Base-by-base conservation (phyloP, 2,329 filamentous ascomycete species). In the Aspergillus tanneri region DNA sequence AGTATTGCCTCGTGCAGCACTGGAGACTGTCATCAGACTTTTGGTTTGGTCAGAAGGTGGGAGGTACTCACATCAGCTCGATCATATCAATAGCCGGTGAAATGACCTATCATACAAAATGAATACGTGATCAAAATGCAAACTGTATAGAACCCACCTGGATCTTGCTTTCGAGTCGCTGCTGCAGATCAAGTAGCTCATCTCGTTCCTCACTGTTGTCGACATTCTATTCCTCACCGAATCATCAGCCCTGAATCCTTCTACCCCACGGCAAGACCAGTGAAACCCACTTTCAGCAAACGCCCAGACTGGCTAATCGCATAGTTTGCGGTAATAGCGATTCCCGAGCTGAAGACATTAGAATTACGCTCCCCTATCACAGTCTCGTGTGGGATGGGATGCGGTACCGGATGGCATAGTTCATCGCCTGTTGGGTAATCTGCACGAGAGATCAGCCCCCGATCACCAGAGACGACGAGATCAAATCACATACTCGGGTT, bases 31-130 rank as follows among this genome's bases (percentile, higher is more conserved):
- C 18, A 50, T 21, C 9, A 18, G 10, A 16, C 12, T 10, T 3
- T 3, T 10, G 14, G 10, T 2, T 9, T 38, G 18, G 16, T 18
- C n/a, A n/a, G 10, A n/a, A 35, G 12, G 32, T 11, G 32, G 16
- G 16, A 14, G 14, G 19, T 12, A 64, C 78, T 59, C 68, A 88
- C 85, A 93, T 93, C 60, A 96, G 80, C 67, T 96, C 89, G 60
- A 96, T 90, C 76, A 96, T 84, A 65, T 96, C 90, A 62, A 95
- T 92, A 8, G 90, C 88, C 1, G 91, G 91, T 9, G 90, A 90
- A 37, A 96, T 85, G 56, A 96, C 89, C 84, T 89, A 25, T 30
- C 7, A 10, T 36, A 28, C 14, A 19, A 28, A 34, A 57, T 22
- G 56, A 47, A n/a, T 27, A 38, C 24, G n/a, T n/a, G n/a, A 42